Evolutionary conservation across 495 filamentous ascomycete species (phyloP).

Genomic region (Penicillium atrosanguineum): DNA sequence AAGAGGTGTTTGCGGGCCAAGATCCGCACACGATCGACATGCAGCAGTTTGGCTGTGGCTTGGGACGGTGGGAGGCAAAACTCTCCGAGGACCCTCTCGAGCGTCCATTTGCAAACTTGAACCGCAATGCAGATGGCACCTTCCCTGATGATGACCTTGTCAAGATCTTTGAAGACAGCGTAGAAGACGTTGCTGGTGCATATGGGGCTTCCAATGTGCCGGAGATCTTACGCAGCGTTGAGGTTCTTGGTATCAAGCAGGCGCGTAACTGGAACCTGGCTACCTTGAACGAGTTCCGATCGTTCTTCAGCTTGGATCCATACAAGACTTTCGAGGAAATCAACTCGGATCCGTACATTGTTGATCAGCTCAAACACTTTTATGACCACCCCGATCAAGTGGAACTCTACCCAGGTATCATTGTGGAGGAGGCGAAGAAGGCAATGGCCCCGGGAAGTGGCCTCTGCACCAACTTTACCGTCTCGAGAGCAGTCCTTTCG

Average conservation of each 20-base stretch:
- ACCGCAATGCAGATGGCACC: constrained; percentile 56
- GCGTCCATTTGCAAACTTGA: constrained; percentile 62
- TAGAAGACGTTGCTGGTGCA: constrained; percentile 57
- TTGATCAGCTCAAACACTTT: constrained; percentile 66
- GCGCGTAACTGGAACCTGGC: constrained; percentile 79
- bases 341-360: constrained; percentile 73
- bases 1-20: constrained; percentile 55
- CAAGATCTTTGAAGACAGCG: constrained; percentile 59
- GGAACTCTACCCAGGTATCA: constrained; percentile 78
- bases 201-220: constrained; percentile 78
- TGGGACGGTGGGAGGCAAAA: constrained; percentile 56
- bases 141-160: constrained; percentile 69
- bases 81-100: constrained; percentile 62
- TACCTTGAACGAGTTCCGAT: constrained; percentile 83
- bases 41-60: constrained; percentile 55
- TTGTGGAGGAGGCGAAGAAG: constrained; percentile 76
- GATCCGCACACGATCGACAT: constrained; percentile 49
- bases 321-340: constrained; percentile 83
- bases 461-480: constrained; percentile 77
- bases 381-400: constrained; percentile 80
- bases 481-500: constrained; percentile 77
- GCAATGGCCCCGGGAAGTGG: constrained; percentile 75
- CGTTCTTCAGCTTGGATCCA: constrained; percentile 72
- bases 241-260: constrained; percentile 84
- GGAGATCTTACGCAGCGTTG: constrained; percentile 65